phyloP scores from a whole-genome alignment of 2,329 filamentous ascomycete species.

The Alternaria arbusti region DNA sequence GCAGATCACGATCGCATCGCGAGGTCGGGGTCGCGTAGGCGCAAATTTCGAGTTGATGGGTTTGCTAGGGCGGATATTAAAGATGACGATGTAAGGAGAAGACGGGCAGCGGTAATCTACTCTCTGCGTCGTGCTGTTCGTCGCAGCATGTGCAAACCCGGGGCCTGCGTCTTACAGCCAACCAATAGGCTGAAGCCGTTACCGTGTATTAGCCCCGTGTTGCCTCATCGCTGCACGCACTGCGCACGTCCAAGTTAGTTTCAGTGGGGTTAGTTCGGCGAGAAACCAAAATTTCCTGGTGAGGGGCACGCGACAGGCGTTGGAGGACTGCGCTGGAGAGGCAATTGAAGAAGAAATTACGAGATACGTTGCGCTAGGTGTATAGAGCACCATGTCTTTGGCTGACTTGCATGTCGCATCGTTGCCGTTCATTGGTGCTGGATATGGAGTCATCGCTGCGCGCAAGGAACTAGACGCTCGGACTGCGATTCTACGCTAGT shows the following conservation, averaged over 20 bases:
- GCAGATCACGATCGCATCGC: conserved; percentile 17
- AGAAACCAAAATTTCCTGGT: conserved; percentile 22
- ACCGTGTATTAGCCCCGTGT: conserved; percentile 31
- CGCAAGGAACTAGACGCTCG: conserved; percentile 18
- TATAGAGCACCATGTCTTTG: not conserved
- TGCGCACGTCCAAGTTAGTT: conserved; percentile 33
- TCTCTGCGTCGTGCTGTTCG: conserved; percentile 32
- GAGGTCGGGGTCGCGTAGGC: not conserved
- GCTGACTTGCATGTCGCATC: conserved; percentile 17
- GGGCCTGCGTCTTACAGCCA: conserved; percentile 31
- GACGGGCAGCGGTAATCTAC: conserved; percentile 23
- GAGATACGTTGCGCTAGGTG: conserved; percentile 2
- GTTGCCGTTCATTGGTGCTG: conserved; percentile 15
- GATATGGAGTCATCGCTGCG: conserved; percentile 30
- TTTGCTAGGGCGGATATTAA: conserved; percentile 21
- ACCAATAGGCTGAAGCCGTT: conserved; percentile 33
- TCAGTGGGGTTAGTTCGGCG: conserved; percentile 40
- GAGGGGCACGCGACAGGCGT: conserved; percentile 33
- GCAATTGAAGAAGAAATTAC: not conserved
- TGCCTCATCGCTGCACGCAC: conserved; percentile 38
- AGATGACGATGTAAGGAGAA: conserved; percentile 24
- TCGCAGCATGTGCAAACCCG: conserved; percentile 28
- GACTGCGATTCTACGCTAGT: conserved; percentile 29
- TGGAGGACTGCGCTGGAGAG: conserved; percentile 1
- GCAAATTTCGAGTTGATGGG: conserved; percentile 5